Base-by-base conservation (phyloP, 768 basidiomycete genomes). In the Heimioporus sp. region DNA sequence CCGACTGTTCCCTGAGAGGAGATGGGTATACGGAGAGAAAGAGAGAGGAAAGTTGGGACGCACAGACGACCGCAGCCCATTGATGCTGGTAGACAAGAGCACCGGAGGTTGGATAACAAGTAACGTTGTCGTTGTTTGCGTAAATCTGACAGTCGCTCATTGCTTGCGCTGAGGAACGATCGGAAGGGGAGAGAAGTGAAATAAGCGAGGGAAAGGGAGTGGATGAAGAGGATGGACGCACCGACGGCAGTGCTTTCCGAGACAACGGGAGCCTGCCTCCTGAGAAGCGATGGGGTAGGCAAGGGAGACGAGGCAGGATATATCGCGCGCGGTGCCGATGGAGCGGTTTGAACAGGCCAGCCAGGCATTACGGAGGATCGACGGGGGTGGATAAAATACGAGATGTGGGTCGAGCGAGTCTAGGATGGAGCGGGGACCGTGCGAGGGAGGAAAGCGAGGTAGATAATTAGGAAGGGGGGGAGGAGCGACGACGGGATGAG, bases 11-110 rank as follows among this genome's bases (percentile, higher is more conserved):
- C 89, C 88, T 90, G 67, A 43, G 49, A 53, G 50, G 43, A 20
- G 46, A 46, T 65, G 48, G 47, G 55, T 52, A 61, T 17, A 54
- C 42, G 40, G 46, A 12, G 10, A 49, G 35, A n/a, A 56, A 53
- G 34, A 52, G 39, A 38, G 61, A 7, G 43, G 51, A 34, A 0
- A 28, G 24, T 4, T 28, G 24, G 24, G 24, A 86, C 89, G 68
- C 64, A 90, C 92, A 94, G 63, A 92, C 82, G 64, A 92, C 85
- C 35, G 83, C 79, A 5, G 84, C 81, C 77, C 81, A 90, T 44
- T 87, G 69, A 62, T 86, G 80, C 69, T 96, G 92, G n/a, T 78
- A 68, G 54, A 94, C 74, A 21, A 73, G 54, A 19, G 80, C 80
- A 51, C 77, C 70, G 9, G 68, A 44, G 0, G 73, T 74, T 10